phyloP scores from a whole-genome alignment of 2,329 filamentous ascomycete genomes.

The Penicillium aurantiogriseum region DNA sequence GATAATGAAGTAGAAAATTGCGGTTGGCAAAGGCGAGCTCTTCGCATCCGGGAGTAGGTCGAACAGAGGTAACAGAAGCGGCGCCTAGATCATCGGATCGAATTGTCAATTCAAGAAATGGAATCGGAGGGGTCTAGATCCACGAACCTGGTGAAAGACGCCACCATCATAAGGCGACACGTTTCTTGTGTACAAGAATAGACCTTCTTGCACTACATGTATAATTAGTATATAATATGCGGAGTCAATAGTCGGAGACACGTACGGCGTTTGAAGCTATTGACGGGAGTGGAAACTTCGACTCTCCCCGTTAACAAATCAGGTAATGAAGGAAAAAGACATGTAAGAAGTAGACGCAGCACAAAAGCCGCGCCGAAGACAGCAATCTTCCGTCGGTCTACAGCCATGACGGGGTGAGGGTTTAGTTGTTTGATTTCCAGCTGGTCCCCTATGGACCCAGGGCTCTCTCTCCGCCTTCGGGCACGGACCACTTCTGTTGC shows the following conservation, averaged over 20 bases:
- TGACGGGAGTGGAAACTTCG: conserved; percentile 94
- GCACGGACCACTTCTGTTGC: conserved; percentile 34
- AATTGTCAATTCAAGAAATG: conserved; percentile 8
- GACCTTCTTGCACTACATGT: conserved; percentile 79
- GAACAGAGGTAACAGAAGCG: conserved; percentile 86
- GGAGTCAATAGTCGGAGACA: conserved; percentile 1
- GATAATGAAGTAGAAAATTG: conserved; percentile 74
- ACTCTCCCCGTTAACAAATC: conserved; percentile 85
- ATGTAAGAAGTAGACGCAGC: conserved; percentile 75
- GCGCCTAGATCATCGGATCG: conserved; percentile 57
- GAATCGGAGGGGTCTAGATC: neutral
- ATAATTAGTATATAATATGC: conserved; percentile 8
- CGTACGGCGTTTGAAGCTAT: conserved; percentile 92
- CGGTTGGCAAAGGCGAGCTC: conserved; percentile 68
- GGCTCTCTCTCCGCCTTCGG: conserved; percentile 21
- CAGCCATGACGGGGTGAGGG: conserved; percentile 43
- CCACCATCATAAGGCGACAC: conserved; percentile 97
- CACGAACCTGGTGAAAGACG: conserved; percentile 64
- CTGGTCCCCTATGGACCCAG: conserved; percentile 7
- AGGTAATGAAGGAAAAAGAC: conserved; percentile 77
- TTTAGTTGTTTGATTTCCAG: conserved; percentile 9
- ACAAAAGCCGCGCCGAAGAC: conserved; percentile 75
- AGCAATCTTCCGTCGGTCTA: conserved; percentile 60
- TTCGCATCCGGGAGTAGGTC: conserved; percentile 74
- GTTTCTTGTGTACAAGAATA: conserved; percentile 94